Base-by-base conservation (phyloP, 441 rosid genomes). In the Arabidopsis hybrid region DNA sequence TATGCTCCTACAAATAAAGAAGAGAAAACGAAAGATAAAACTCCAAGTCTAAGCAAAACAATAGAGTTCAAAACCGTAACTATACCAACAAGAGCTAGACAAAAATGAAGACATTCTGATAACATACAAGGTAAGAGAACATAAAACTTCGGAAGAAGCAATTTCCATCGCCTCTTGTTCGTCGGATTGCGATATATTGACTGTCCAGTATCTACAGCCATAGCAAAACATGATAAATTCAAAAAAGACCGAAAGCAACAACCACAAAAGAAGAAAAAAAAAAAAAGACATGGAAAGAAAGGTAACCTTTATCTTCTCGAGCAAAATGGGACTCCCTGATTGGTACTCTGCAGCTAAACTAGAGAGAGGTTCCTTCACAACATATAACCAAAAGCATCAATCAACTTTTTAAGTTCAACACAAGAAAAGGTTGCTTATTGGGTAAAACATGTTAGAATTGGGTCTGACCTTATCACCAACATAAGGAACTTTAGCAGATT, bases 151-250 rank as follows among this genome's bases (percentile, higher is more conserved):
- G 88, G 75, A 92, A 92, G 80, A 92, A 91, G 83, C 98, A 92
- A 71, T 92, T 92, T 34, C 97, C 98, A 85, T 92, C 98, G 10
- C 98, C 98, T n/a, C 92, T 86, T 8, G 98, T 86, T 74, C 98
- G 82, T 83, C 98, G 82, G 56, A 92, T 91, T 61, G 87, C 89
- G 60, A 51, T 85, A 81, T 89, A 91, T 62, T 82, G 87, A 50
- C 80, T 86, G 10, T 61, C 84, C 38, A 92, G 93, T 40, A 86
- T 69, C 98, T 92, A 65, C 58, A 77, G 18, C 29, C 59, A 67
- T 56, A 39, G 64, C 26, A 46, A 60, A 60, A 72, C 40, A 80
- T 29, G 39, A 7, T 7, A 39, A 47, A 7, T 14, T 16, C 1
- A 5, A 11, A 13, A 29, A 7, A 66, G 7, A 65, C 63, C 57